phyloP scores from a whole-genome alignment of 2,329 filamentous ascomycete species.

The Hypoxylon sp. region DNA sequence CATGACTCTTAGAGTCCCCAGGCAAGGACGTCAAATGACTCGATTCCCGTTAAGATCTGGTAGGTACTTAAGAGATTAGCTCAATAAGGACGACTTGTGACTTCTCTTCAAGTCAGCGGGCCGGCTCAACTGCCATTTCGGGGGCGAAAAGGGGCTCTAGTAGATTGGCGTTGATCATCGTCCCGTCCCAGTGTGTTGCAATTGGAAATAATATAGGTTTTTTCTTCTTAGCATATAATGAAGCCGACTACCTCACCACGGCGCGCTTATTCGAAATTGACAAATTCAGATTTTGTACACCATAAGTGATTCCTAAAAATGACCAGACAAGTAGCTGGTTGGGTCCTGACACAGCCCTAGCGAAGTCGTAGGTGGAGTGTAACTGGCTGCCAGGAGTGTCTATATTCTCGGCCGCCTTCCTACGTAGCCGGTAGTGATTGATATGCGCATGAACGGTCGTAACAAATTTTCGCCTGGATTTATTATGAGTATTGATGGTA shows the following conservation, averaged over 20 bases:
- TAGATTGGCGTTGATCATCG: neutral
- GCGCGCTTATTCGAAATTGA: neutral
- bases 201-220: neutral
- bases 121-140: neutral
- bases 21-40: neutral
- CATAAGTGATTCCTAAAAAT: neutral
- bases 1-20: constrained; percentile 10
- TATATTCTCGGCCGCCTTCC: neutral
- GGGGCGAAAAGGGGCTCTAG: neutral
- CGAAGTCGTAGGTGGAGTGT: neutral
- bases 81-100: neutral
- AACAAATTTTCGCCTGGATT: constrained; percentile 34
- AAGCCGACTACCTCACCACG: neutral
- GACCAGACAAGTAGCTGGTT: neutral
- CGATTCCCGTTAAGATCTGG: no score
- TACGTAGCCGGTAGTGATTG: neutral
- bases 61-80: neutral
- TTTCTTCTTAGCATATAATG: neutral
- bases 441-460: constrained; percentile 11
- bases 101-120: no score
- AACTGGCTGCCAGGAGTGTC: neutral
- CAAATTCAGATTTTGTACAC: neutral
- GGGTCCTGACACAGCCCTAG: neutral
- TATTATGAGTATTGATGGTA: constrained; percentile 43
- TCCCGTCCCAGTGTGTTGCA: neutral